phyloP scores from a whole-genome alignment of 2,329 filamentous ascomycete genomes.

The Aspergillus uvarum region DNA sequence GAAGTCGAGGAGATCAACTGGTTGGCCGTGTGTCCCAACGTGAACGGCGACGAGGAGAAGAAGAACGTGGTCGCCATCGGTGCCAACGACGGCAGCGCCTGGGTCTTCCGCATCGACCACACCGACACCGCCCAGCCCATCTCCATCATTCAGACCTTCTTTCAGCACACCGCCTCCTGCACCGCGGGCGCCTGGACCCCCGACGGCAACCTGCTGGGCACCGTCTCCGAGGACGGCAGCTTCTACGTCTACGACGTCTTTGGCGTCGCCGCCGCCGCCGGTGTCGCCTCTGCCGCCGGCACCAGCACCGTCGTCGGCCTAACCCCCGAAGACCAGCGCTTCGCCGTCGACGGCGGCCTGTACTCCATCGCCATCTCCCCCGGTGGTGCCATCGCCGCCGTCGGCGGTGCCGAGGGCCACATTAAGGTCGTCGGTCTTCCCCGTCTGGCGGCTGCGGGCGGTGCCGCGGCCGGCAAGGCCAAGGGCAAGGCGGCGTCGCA shows the following conservation, averaged over 20 bases:
- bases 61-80: constrained; percentile 84
- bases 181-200: constrained; percentile 90
- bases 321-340: constrained; percentile 80
- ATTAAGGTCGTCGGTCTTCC: constrained; percentile 85
- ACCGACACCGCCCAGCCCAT: constrained; percentile 62
- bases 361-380: constrained; percentile 86
- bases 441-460: constrained; percentile 48
- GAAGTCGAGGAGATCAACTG: constrained; percentile 97
- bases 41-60: constrained; percentile 48
- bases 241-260: constrained; percentile 94
- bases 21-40: constrained; percentile 74
- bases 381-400: constrained; percentile 73
- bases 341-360: constrained; percentile 85
- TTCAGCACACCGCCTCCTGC: constrained; percentile 80
- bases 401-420: constrained; percentile 82
- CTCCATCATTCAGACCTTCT: constrained; percentile 86
- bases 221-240: constrained; percentile 82
- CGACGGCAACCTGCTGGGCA: constrained; percentile 82
- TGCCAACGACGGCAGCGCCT: constrained; percentile 86
- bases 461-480: constrained; percentile 47
- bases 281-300: constrained; percentile 55
- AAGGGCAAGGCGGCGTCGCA: constrained; percentile 51
- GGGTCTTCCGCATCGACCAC: constrained; percentile 86
- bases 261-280: constrained; percentile 69
- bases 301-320: constrained; percentile 71